A percentile compares a stretch with the other conserved stretches of the same genome.
These are phyloP conservation scores for Lenzites betulinus DNA, from an alignment of 768 basidiomycete genomes.

Conservation along the genomic window DNA sequence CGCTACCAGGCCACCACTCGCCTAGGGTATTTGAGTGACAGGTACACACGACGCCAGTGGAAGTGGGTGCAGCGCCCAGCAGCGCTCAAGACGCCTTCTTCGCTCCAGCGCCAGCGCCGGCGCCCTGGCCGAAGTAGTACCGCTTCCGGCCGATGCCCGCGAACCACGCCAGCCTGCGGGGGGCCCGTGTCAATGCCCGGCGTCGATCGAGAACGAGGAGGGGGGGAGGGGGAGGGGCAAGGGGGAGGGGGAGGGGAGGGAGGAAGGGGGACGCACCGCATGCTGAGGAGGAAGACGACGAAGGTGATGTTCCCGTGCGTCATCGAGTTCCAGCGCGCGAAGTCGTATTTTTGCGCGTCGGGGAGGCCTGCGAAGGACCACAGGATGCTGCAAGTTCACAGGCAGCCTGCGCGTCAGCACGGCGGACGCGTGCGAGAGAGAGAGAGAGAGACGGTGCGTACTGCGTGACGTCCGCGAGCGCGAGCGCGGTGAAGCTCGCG, in stretches of 20 bases:
- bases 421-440: too few species aligned
- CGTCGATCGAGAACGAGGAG: background rate
- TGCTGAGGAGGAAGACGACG: conserved; percentile 53
- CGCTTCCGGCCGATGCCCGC: conserved; percentile 38
- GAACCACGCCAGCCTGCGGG: conserved; percentile 41
- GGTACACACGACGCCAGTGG: too few species aligned
- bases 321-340: conserved; percentile 64
- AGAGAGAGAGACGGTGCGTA: too few species aligned
- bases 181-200: background rate
- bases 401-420: too few species aligned
- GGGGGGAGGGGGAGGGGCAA: conserved; percentile 30
- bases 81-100: background rate
- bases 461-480: conserved; percentile 76
- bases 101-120: background rate
- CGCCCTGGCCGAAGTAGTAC: conserved; percentile 27
- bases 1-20: too few species aligned
- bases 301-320: conserved; percentile 79
- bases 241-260: background rate
- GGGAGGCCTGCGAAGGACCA: conserved; percentile 63
- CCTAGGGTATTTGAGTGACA: too few species aligned
- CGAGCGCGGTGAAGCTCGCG: conserved; percentile 60
- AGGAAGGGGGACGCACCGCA: conserved; percentile 46
- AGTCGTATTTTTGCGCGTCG: conserved; percentile 48
- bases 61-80: background rate
- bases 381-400: conserved; percentile 52